Evolutionary conservation across 179 eudicot species (phyloP).

Genomic region (Silene coronaria): DNA sequence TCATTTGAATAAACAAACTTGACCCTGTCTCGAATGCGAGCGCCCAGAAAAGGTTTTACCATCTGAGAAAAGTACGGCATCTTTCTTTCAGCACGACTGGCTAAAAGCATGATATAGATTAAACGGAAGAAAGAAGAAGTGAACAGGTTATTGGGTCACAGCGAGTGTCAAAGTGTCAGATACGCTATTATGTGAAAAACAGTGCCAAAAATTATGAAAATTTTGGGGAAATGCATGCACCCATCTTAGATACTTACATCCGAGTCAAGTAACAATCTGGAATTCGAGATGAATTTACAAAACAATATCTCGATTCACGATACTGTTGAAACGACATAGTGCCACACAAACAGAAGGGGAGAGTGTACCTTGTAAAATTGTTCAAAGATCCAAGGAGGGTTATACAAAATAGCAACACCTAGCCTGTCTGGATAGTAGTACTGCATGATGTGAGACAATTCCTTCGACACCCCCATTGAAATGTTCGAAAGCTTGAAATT

Average conservation of each 20-base stretch:
- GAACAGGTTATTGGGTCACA: too few relatives aligned
- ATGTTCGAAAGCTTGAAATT: constrained; percentile 61
- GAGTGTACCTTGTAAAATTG: constrained; percentile 67
- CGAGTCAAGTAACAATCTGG: too few relatives aligned
- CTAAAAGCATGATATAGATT: neutral
- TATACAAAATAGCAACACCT: constrained; percentile 62
- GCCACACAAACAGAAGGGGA: neutral
- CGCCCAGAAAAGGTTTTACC: constrained; percentile 71
- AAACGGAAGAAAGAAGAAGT: too few relatives aligned
- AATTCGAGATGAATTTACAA: too few relatives aligned
- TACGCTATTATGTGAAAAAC: too few relatives aligned
- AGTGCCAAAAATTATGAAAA: too few relatives aligned
- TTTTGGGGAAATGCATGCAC: too few relatives aligned
- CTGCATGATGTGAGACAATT: constrained; percentile 76
- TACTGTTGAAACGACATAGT: too few relatives aligned
- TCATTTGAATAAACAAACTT: constrained; percentile 68
- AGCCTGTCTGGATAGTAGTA: constrained; percentile 86
- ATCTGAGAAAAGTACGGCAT: constrained; percentile 34
- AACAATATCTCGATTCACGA: too few relatives aligned
- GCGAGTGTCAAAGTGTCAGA: too few relatives aligned
- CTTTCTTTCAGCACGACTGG: neutral
- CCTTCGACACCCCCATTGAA: constrained; percentile 58
- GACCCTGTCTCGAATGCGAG: constrained; percentile 70
- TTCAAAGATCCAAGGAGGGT: constrained; percentile 83
- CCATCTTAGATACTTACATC: too few relatives aligned